phyloP scores from a whole-genome alignment of 306 rosid genomes.

The Glycine tomentella region DNA sequence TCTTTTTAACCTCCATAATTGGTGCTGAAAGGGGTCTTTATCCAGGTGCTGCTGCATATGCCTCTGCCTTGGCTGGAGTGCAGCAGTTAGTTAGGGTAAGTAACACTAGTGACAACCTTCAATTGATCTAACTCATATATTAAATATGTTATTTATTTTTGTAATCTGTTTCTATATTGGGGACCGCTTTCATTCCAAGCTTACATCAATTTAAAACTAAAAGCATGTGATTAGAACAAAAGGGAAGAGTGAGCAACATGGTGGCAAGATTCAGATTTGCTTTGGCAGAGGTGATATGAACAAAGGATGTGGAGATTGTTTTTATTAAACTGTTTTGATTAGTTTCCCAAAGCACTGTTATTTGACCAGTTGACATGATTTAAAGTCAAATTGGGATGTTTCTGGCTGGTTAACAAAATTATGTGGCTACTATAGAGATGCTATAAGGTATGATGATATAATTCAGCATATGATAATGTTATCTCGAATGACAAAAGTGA shows the following conservation, averaged over 20 bases:
- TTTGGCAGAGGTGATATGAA: neutral
- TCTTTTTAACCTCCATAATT: slow-evolving; percentile 65
- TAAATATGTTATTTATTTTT: neutral
- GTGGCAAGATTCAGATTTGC: neutral
- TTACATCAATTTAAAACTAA: neutral
- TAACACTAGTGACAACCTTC: no score
- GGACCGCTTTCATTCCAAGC: neutral
- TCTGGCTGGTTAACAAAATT: neutral
- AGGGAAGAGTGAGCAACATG: neutral
- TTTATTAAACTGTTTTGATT: no score
- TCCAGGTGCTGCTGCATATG: slow-evolving; percentile 79
- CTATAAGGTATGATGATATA: neutral
- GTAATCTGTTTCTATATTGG: neutral
- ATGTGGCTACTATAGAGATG: slow-evolving; percentile 1
- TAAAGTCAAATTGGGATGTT: no score
- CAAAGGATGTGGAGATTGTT: no score
- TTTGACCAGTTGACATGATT: no score
- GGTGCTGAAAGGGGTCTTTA: slow-evolving; percentile 85
- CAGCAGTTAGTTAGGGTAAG: slow-evolving; percentile 82
- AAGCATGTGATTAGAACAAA: no score
- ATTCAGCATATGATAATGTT: neutral
- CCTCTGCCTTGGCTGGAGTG: slow-evolving; percentile 69
- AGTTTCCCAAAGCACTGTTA: no score
- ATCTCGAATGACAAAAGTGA: slow-evolving; percentile 1
- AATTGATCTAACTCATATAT: neutral